phyloP scores from a whole-genome alignment of 2,329 filamentous ascomycete species.

The Nemania sp. region DNA sequence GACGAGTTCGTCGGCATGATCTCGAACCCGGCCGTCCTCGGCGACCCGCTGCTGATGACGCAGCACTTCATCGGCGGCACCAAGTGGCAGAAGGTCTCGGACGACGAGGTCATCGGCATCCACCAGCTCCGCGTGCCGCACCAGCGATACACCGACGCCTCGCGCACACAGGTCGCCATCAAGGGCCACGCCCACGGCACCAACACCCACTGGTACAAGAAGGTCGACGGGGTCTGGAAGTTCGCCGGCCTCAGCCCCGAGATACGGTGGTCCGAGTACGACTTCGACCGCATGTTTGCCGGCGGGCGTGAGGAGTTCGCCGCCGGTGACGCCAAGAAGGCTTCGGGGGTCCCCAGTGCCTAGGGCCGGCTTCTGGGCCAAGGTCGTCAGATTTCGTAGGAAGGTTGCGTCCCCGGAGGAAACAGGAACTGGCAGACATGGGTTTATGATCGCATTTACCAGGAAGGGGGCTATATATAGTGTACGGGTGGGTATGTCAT shows the following conservation, averaged over 20 bases:
- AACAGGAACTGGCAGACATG: too few species aligned
- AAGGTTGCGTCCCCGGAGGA: not conserved
- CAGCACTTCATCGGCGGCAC: slow-evolving; percentile 67
- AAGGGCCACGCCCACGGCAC: slow-evolving; percentile 65
- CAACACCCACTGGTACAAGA: slow-evolving; percentile 62
- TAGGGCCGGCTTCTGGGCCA: not conserved
- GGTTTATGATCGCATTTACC: too few species aligned
- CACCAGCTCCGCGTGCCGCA: slow-evolving; percentile 67
- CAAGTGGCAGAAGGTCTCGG: slow-evolving; percentile 61
- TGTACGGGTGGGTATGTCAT: too few species aligned
- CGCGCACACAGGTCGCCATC: slow-evolving; percentile 52
- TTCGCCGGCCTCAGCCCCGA: slow-evolving; percentile 60
- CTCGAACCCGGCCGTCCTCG: slow-evolving; percentile 59
- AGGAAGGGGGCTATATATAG: too few species aligned
- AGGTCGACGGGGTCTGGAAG: slow-evolving; percentile 64
- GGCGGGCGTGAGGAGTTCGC: slow-evolving; percentile 47
- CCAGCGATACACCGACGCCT: slow-evolving; percentile 61
- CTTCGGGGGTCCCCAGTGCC: slow-evolving; percentile 5
- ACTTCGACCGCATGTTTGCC: slow-evolving; percentile 61
- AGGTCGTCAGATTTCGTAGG: not conserved
- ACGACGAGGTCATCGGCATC: slow-evolving; percentile 62
- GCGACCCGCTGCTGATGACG: slow-evolving; percentile 64
- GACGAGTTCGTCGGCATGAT: slow-evolving; percentile 66
- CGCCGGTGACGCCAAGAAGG: slow-evolving; percentile 20
- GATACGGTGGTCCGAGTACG: slow-evolving; percentile 62